Evolutionary conservation across 2,329 filamentous ascomycete species (phyloP).

Genomic region (Phaeosphaeriaceae sp.): DNA sequence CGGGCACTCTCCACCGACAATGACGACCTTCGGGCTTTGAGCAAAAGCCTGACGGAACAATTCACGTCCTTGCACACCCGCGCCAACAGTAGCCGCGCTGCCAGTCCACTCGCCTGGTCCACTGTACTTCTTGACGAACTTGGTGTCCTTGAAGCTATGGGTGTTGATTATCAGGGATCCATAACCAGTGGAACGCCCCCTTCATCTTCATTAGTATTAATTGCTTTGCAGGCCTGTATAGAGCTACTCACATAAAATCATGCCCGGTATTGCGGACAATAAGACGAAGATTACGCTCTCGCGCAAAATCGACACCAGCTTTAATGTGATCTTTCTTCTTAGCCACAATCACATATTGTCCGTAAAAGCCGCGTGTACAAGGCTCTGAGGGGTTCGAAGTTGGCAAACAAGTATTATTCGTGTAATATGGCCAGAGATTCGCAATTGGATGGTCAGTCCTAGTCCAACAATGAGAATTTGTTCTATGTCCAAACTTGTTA

Average conservation of each 20-base stretch:
- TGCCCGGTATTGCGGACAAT: slow-evolving; percentile 46
- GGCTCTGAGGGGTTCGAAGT: slow-evolving; percentile 29
- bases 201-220: slow-evolving; percentile 5
- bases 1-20: slow-evolving; percentile 48
- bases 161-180: slow-evolving; percentile 46
- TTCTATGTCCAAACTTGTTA: not conserved
- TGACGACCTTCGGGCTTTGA: slow-evolving; percentile 38
- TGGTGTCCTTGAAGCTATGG: slow-evolving; percentile 44
- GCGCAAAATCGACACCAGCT: slow-evolving; percentile 43
- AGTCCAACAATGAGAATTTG: not conserved
- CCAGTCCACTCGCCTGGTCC: slow-evolving; percentile 43
- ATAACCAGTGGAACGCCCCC: slow-evolving; percentile 43
- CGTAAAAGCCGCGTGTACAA: slow-evolving; percentile 43
- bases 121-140: slow-evolving; percentile 37
- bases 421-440: slow-evolving; percentile 41
- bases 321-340: slow-evolving; percentile 42
- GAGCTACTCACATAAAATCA: slow-evolving; percentile 36
- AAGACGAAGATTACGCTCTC: slow-evolving; percentile 38
- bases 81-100: slow-evolving; percentile 38
- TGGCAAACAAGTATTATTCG: slow-evolving; percentile 44
- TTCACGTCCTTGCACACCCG: slow-evolving; percentile 45
- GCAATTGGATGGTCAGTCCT: slow-evolving; percentile 43
- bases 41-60: slow-evolving; percentile 38
- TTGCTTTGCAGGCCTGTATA: not conserved
- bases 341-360: slow-evolving; percentile 42